These are phyloP conservation scores for Penicillium sp. DNA, from an alignment of 2,329 filamentous ascomycete genomes.

Conservation along the genomic window DNA sequence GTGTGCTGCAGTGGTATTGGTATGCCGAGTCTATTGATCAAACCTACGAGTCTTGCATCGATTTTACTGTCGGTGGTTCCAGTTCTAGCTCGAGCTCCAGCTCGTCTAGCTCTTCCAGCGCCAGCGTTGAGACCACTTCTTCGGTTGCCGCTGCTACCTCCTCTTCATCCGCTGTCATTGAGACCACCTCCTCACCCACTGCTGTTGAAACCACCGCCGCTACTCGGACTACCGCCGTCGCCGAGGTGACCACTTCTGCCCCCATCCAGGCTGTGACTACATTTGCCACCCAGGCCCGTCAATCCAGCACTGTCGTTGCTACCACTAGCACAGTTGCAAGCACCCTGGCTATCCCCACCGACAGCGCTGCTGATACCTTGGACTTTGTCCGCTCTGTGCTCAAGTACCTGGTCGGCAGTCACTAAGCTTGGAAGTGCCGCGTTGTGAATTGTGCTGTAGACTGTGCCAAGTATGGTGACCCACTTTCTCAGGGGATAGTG, in stretches of 20 bases:
- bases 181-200: neutral
- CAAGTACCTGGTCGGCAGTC: slow-evolving; percentile 25
- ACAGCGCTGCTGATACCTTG: slow-evolving; percentile 24
- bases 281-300: slow-evolving; percentile 28
- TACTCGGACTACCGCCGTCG: slow-evolving; percentile 7
- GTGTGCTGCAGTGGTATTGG: slow-evolving; percentile 47
- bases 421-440: slow-evolving; percentile 14
- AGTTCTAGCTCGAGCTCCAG: slow-evolving; percentile 24
- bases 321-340: slow-evolving; percentile 14
- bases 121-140: neutral
- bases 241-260: slow-evolving; percentile 6
- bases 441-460: neutral
- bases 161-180: neutral
- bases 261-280: slow-evolving; percentile 20
- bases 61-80: slow-evolving; percentile 39
- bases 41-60: slow-evolving; percentile 46
- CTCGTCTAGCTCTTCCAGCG: slow-evolving; percentile 23
- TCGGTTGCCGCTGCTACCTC: neutral
- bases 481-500: slow-evolving; percentile 7
- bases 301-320: slow-evolving; percentile 11
- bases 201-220: slow-evolving; percentile 1
- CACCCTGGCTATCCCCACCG: slow-evolving; percentile 23
- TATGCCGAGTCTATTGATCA: slow-evolving; percentile 42
- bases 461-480: slow-evolving; percentile 1
- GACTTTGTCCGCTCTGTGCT: slow-evolving; percentile 22